A percentile compares a stretch with the other conserved stretches of the same genome.
Conservation (phyloP, 2,329 filamentous ascomycete genomes). For the Alternaria sp. region DNA sequence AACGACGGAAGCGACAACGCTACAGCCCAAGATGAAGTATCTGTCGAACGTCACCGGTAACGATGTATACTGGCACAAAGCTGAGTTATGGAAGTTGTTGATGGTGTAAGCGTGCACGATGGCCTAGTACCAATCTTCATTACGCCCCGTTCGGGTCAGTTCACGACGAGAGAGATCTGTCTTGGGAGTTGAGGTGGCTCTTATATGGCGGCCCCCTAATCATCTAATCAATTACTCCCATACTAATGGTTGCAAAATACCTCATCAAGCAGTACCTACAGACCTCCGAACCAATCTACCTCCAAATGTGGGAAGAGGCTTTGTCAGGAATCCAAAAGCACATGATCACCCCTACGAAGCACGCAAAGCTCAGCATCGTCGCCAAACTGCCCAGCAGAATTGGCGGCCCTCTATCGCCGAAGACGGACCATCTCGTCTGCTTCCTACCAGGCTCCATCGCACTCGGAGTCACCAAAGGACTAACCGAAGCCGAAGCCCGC, state of each 20-base stretch:
- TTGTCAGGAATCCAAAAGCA: background rate
- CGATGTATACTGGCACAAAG: background rate
- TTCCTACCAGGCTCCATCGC: background rate
- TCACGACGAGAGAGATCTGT: background rate
- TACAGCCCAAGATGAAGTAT: background rate
- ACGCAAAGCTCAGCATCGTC: slow-evolving; percentile 2
- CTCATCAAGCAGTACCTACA: background rate
- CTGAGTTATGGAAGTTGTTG: background rate
- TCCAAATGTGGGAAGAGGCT: background rate
- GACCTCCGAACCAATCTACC: background rate
- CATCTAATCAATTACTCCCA: background rate
- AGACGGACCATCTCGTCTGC: background rate
- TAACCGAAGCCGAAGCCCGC: background rate
- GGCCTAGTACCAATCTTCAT: background rate
- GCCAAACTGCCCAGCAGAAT: background rate
- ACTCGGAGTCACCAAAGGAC: background rate
- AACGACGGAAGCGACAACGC: background rate
- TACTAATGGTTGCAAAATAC: background rate
- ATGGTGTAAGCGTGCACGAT: background rate
- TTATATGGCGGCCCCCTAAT: background rate
- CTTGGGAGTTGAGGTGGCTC: background rate
- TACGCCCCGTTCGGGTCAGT: background rate
- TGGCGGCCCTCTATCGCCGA: background rate
- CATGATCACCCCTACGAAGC: background rate
- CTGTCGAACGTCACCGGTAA: background rate